These are phyloP conservation scores for Kwoniella sp. DNA, from an alignment of 768 basidiomycete species.

Conservation along the genomic window DNA sequence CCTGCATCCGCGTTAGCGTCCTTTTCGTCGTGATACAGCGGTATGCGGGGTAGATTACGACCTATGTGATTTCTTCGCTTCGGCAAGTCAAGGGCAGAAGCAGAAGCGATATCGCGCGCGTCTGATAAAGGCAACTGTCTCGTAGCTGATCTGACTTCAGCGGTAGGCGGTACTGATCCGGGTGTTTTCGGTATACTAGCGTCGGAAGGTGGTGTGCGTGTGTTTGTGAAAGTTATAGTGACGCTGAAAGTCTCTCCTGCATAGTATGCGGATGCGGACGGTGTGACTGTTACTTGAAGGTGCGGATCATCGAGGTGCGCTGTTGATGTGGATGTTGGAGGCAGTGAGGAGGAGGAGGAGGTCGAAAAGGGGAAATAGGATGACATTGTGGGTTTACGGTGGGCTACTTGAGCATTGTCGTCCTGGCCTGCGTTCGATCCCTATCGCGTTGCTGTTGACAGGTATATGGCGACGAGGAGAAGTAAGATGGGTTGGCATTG, in stretches of 20 bases:
- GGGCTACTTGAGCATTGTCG: too few species aligned
- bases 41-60: slow-evolving; percentile 15
- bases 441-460: too few species aligned
- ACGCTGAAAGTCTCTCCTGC: slow-evolving; percentile 86
- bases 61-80: slow-evolving; percentile 33
- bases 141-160: slow-evolving; percentile 8
- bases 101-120: neutral
- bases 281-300: slow-evolving; percentile 58
- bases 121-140: slow-evolving; percentile 16
- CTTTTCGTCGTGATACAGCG: neutral
- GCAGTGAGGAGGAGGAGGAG: slow-evolving; percentile 18
- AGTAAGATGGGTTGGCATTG: neutral
- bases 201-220: slow-evolving; percentile 55
- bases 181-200: slow-evolving; percentile 11
- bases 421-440: too few species aligned
- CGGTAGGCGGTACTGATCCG: slow-evolving; percentile 16
- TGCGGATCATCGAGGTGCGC: slow-evolving; percentile 39
- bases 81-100: slow-evolving; percentile 5
- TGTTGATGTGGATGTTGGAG: slow-evolving; percentile 1
- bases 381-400: slow-evolving; percentile 24
- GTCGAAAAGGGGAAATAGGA: slow-evolving; percentile 40
- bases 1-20: slow-evolving; percentile 38
- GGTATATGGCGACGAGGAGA: neutral
- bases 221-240: slow-evolving; percentile 84
- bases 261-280: slow-evolving; percentile 85